Conservation (phyloP, 2,329 filamentous ascomycete species). For the Alternaria conjuncta region DNA sequence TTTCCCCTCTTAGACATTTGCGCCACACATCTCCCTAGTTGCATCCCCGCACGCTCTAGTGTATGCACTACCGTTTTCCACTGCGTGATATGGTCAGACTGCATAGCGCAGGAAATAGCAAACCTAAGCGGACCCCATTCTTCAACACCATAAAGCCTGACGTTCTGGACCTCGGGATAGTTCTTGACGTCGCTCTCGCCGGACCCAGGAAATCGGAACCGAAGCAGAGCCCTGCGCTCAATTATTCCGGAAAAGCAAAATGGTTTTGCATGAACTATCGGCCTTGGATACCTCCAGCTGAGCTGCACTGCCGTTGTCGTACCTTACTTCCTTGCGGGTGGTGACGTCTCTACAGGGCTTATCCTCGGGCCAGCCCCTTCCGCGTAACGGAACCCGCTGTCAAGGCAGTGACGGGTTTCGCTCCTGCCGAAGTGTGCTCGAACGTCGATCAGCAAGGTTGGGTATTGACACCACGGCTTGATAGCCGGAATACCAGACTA, state of each 20-base stretch:
- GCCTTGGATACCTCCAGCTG: not conserved
- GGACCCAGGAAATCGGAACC: not conserved
- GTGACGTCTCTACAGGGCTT: not conserved
- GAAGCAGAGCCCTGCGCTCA: not conserved
- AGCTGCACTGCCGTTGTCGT: not conserved
- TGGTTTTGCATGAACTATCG: not conserved
- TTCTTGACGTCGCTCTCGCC: not conserved
- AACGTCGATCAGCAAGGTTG: no score
- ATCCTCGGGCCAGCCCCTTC: not conserved
- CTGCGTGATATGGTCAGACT: slow-evolving; percentile 3
- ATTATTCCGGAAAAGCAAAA: not conserved
- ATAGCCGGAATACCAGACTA: not conserved
- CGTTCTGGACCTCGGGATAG: not conserved
- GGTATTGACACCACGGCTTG: not conserved
- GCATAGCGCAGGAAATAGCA: slow-evolving; percentile 23
- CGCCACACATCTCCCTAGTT: not conserved
- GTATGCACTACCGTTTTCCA: not conserved
- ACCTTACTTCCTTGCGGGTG: not conserved
- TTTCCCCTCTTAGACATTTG: not conserved
- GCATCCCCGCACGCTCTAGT: not conserved
- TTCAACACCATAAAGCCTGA: slow-evolving; percentile 6
- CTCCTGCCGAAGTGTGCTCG: not conserved
- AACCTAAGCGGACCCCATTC: slow-evolving; percentile 17
- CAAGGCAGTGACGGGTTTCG: not conserved
- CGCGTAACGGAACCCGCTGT: not conserved